These are phyloP conservation scores for Bryopsis sp. DNA, from an alignment of 139 green algal genomes.

Conservation along the genomic window DNA sequence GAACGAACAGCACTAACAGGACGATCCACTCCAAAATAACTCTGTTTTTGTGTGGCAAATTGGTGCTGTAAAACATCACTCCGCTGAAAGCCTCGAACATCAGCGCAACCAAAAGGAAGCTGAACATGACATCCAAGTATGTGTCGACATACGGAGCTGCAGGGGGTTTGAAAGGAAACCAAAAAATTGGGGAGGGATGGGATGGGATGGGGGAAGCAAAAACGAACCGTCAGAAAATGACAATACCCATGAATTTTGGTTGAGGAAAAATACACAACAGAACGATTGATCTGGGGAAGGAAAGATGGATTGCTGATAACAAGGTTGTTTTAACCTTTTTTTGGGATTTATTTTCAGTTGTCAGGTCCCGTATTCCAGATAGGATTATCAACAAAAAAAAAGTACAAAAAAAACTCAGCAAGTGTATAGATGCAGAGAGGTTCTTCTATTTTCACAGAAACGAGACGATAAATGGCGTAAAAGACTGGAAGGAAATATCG, in stretches of 20 bases:
- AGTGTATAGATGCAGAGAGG: background rate
- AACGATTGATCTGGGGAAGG: background rate
- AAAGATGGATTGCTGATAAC: background rate
- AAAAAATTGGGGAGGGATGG: too few species aligned
- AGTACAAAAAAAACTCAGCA: background rate
- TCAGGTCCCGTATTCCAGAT: background rate
- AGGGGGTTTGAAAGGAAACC: too few species aligned
- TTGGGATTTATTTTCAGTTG: background rate
- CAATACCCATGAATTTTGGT: background rate
- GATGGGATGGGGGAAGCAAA: too few species aligned
- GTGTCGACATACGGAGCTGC: constrained; percentile 15
- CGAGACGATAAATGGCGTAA: background rate
- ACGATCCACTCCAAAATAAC: constrained; percentile 15
- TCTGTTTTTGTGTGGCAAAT: constrained; percentile 10
- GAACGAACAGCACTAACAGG: background rate
- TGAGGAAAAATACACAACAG: background rate
- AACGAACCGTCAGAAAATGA: background rate
- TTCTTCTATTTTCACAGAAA: background rate
- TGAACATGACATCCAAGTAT: constrained; percentile 17
- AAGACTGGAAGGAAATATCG: background rate
- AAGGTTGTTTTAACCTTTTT: background rate
- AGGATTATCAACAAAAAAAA: background rate
- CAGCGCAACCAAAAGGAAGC: constrained; percentile 5
- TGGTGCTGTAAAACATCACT: constrained; percentile 19
- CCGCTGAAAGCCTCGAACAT: constrained; percentile 16